A percentile compares a stretch with the other conserved stretches of the same genome.
phyloP scores from a whole-genome alignment of 2,329 filamentous ascomycete species.

The Hypocreales sp. region DNA sequence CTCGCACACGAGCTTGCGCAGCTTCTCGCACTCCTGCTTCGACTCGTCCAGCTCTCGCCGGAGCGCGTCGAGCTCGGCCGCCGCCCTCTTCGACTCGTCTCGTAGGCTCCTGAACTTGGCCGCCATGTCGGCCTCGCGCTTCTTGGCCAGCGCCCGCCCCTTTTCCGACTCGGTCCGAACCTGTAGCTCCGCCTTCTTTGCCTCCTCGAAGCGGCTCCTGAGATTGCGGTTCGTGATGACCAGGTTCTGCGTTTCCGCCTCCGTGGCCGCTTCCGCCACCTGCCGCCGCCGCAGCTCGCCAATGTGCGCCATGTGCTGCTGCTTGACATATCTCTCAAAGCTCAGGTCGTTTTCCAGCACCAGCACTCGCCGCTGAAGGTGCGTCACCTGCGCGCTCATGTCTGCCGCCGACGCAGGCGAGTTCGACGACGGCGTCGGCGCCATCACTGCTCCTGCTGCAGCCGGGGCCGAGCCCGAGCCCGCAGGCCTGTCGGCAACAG shows the following conservation, averaged over 20 bases:
- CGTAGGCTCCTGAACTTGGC: conserved; percentile 49
- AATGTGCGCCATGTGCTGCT: conserved; percentile 71
- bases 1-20: conserved; percentile 50
- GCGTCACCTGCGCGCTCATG: conserved; percentile 25
- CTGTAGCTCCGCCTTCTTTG: conserved; percentile 54
- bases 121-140: conserved; percentile 59
- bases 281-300: conserved; percentile 62
- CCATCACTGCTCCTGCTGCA: conserved; percentile 6
- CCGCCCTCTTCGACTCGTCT: conserved; percentile 55
- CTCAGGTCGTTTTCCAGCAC: conserved; percentile 66
- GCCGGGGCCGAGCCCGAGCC: conserved; percentile 1
- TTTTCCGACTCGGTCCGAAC: conserved; percentile 58
- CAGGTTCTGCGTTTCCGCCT: conserved; percentile 70
- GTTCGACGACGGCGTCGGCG: conserved; percentile 12
- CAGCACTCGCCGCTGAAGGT: conserved; percentile 59
- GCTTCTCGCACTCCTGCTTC: conserved; percentile 44
- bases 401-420: conserved; percentile 16
- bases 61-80: conserved; percentile 38
- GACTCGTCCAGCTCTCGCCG: conserved; percentile 41
- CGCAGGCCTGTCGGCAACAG: conserved; percentile 21
- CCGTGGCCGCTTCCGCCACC: conserved; percentile 60
- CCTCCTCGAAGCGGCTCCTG: conserved; percentile 57
- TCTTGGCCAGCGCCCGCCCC: conserved; percentile 57
- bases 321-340: conserved; percentile 71
- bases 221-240: conserved; percentile 62